These are phyloP conservation scores for Hypomyces perniciosus DNA, from an alignment of 2,329 filamentous ascomycete species.

Conservation along the genomic window DNA sequence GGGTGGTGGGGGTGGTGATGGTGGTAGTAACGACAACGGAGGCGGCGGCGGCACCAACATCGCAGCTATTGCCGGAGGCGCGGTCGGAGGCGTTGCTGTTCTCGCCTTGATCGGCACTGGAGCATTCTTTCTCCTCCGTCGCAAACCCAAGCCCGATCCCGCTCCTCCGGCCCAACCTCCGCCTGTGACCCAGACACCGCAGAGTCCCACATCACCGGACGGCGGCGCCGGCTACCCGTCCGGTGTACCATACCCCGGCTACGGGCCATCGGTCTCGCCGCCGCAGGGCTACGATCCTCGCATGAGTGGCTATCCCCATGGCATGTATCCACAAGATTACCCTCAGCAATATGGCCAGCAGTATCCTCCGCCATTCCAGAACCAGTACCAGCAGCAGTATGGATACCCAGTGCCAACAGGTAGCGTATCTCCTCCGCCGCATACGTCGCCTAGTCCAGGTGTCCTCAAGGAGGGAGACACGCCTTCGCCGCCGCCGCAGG, in stretches of 20 bases:
- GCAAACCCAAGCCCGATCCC: slow-evolving; percentile 24
- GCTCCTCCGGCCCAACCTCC: background rate
- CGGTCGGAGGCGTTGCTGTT: slow-evolving; percentile 39
- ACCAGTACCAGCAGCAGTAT: slow-evolving; percentile 15
- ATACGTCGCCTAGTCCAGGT: slow-evolving; percentile 26
- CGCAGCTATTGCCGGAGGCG: slow-evolving; percentile 42
- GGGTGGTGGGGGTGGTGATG: slow-evolving; percentile 28
- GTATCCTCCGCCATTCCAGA: background rate
- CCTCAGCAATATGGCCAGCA: slow-evolving; percentile 5
- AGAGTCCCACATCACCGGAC: slow-evolving; percentile 20
- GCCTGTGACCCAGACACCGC: slow-evolving; percentile 1
- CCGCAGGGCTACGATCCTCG: slow-evolving; percentile 22
- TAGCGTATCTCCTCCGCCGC: slow-evolving; percentile 22
- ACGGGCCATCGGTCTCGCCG: slow-evolving; percentile 16
- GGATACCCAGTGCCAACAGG: slow-evolving; percentile 14
- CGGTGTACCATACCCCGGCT: slow-evolving; percentile 22
- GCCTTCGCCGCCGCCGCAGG: slow-evolving; percentile 10
- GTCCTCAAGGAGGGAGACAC: slow-evolving; percentile 5
- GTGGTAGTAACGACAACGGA: slow-evolving; percentile 26
- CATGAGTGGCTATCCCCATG: slow-evolving; percentile 9
- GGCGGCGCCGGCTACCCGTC: slow-evolving; percentile 20
- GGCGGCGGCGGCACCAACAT: slow-evolving; percentile 30
- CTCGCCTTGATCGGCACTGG: slow-evolving; percentile 35
- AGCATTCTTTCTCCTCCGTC: slow-evolving; percentile 35
- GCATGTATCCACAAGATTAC: slow-evolving; percentile 7